Evolutionary conservation across 1,284 basidiomycete genomes (phyloP), one percentile per base, ranked within the genome.

Genomic region (Paramarasmius palmivorus): DNA sequence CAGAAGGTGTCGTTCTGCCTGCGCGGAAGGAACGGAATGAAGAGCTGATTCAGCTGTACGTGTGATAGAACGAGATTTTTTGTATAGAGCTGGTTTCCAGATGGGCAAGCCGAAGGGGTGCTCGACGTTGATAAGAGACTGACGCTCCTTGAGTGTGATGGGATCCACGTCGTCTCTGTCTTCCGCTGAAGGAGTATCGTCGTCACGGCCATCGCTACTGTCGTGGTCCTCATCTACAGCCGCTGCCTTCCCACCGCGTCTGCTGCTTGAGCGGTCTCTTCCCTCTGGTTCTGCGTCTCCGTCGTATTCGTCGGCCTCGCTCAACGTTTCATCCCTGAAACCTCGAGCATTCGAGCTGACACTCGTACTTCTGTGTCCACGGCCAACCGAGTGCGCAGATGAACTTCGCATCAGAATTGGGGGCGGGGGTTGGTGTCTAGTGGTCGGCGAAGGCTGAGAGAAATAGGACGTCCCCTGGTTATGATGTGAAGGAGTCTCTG

Each of bases 81-180:
- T 96, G 84, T 99, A 99, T 50, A 99, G 73, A 0, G 97, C 97
- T 12, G 97, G 97, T 72, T 99, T 99, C 97, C 97, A 99, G 67
- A 99, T 98, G 42, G 94, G 97, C 60, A 99, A 81, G 78, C 97
- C 97, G 71, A 99, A 99, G 6, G 97, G 97, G 71, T 99, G 97
- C 68, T 98, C 94, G 67, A 98, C 95, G 73, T 99, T 99, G 71
- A 99, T 97, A 62, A 96, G 90, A 42, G 97, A 98, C 70, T 99
- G 97, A 26, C 97, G 86, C 63, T 98, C 95, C 72, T 92, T 95
- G 61, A 99, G 75, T 0, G 96, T 99, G 63, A 98, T 94, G 36
- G 92, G 93, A 62, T 98, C 94, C 34, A 85, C 86, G n/a, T 86
- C 86, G 41, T 73, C 69, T 41, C 71, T 69, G 29, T 60, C 59